phyloP scores from a whole-genome alignment of 2,329 filamentous ascomycete genomes.

The Ramularia endophylla region DNA sequence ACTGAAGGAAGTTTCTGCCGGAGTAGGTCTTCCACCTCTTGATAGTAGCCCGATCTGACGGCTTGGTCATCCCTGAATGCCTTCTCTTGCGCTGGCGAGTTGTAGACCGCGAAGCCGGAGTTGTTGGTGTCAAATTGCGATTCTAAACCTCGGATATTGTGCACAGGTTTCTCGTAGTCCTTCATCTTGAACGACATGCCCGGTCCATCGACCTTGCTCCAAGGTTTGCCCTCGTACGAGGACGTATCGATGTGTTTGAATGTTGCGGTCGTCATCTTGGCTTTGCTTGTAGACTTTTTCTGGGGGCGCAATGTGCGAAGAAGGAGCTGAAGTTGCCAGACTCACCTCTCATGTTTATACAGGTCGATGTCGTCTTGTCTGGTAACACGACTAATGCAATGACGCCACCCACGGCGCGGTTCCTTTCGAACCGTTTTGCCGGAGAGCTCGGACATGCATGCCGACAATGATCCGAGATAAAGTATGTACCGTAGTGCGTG shows the following conservation, averaged over 20 bases:
- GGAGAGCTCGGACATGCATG: too few relatives aligned
- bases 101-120: slow-evolving; percentile 52
- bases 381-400: too few relatives aligned
- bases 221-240: slow-evolving; percentile 48
- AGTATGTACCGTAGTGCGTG: too few relatives aligned
- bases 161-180: slow-evolving; percentile 43
- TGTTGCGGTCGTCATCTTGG: slow-evolving; percentile 50
- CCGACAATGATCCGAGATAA: too few relatives aligned
- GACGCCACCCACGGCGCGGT: too few relatives aligned
- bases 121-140: slow-evolving; percentile 51
- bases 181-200: slow-evolving; percentile 46
- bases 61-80: slow-evolving; percentile 50
- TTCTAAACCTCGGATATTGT: slow-evolving; percentile 48
- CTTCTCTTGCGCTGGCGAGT: slow-evolving; percentile 47
- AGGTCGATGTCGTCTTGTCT: too few relatives aligned
- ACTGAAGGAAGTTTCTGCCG: slow-evolving; percentile 48
- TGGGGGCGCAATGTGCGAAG: too few relatives aligned
- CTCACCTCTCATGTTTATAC: too few relatives aligned
- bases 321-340: too few relatives aligned
- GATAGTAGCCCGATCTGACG: slow-evolving; percentile 54
- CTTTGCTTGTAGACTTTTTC: too few relatives aligned
- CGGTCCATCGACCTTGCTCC: slow-evolving; percentile 58
- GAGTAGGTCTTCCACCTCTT: slow-evolving; percentile 54
- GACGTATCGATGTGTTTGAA: slow-evolving; percentile 58
- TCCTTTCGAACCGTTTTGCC: too few relatives aligned